Evolutionary conservation across 257 asterid species (phyloP), one percentile per base, ranked within the genome.

Genomic region (Rhazya stricta): DNA sequence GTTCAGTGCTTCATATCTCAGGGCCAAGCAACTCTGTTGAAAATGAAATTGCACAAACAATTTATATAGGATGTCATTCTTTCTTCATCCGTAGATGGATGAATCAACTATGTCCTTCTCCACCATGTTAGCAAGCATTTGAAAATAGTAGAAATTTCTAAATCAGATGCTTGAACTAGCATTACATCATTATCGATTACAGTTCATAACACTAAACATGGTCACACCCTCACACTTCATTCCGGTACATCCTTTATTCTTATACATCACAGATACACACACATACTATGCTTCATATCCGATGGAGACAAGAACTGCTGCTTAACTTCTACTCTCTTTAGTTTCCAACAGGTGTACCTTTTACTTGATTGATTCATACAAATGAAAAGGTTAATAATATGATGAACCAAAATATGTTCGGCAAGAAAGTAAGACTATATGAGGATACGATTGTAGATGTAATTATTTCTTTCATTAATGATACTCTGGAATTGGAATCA

Each of bases 1-100:
- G 74, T 88, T 77, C 80, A 94, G 77, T 67, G 97, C 98, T 78
- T 94, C 98, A 60, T 94, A 94, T 83, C 96, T 84, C 94, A 94
- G 81, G 50, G 96, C 90, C 88, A 94, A 83, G 86, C 91, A 93
- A 85, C 92, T 90, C 98, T 91, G 84, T 27, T 39, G 57, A 74
- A 77, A 58, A 45, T 57, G 69, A 67, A 78, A 78, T 74, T 50
- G 69, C 72, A 76, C 50, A 78, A 43, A 23, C 57, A 46, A 37
- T 68, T 0, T 32, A 8, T 41, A 51, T 45, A 9, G 53, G 25
- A 67, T 6, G 12, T 9, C 4, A 9, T 19, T 66, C 71, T 66
- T 41, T 37, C 50, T 66, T 37, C 29, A 12, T 25, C 16, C 1
- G 2, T 48, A 2, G 19, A 48, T 48, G 30, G 42, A 74, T 15